Evolutionary conservation across 129 eudicot genomes (phyloP).

Genomic region (Centella asiatica): DNA sequence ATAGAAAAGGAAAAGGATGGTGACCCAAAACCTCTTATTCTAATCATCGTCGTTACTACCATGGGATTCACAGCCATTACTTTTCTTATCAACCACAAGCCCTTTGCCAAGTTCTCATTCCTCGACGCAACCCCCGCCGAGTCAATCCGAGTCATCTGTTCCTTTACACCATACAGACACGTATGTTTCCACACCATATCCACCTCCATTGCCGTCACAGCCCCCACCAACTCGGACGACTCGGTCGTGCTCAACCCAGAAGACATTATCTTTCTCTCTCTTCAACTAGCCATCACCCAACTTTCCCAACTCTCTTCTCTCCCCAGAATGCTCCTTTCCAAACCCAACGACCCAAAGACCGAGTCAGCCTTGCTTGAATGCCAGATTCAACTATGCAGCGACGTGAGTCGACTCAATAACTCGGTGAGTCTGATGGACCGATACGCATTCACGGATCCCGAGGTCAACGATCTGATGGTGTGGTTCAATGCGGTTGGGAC

Average conservation of each 20-base stretch:
- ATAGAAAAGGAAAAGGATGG: not conserved
- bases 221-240: not conserved
- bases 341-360: not conserved
- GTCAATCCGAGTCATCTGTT: not conserved
- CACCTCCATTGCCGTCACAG: not conserved
- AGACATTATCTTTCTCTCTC: not conserved
- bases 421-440: not conserved
- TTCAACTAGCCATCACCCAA: not conserved
- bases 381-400: not conserved
- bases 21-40: not conserved
- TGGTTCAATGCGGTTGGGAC: not conserved
- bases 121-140: too few relatives aligned
- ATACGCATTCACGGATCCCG: not conserved
- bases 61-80: not conserved
- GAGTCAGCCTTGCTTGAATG: conserved; percentile 3
- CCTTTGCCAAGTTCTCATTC: not conserved
- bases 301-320: not conserved
- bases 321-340: too few relatives aligned
- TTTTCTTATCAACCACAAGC: not conserved
- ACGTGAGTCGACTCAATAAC: not conserved
- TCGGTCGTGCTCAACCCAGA: not conserved
- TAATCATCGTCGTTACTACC: conserved; percentile 3
- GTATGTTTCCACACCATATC: not conserved
- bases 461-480: not conserved
- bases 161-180: not conserved